Evolutionary conservation across 306 rosid genomes (phyloP).

Genomic region (Prunus mongolica): DNA sequence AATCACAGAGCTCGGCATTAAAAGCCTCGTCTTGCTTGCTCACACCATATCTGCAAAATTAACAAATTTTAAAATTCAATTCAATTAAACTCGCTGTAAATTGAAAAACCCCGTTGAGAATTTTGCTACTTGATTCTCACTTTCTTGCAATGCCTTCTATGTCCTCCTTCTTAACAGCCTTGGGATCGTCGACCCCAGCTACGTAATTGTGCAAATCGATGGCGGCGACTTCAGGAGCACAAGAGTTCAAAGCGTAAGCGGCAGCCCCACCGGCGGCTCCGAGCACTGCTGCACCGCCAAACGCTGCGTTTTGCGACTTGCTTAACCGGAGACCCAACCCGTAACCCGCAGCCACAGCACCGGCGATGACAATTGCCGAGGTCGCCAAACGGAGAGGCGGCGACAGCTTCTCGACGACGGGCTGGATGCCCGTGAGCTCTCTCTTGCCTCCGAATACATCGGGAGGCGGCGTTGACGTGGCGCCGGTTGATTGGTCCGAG

Average conservation of each 20-base stretch:
- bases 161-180: constrained; percentile 67
- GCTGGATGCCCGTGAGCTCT: constrained; percentile 77
- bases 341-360: constrained; percentile 81
- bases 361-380: constrained; percentile 72
- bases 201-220: constrained; percentile 78
- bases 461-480: constrained; percentile 27
- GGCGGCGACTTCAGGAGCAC: constrained; percentile 85
- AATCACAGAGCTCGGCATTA: constrained; percentile 75
- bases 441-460: constrained; percentile 39
- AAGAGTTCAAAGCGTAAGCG: constrained; percentile 60
- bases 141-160: constrained; percentile 72
- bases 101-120: neutral
- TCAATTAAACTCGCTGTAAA: neutral
- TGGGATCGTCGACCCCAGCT: constrained; percentile 57
- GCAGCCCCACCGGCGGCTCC: constrained; percentile 80
- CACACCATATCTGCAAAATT: constrained; percentile 63
- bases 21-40: constrained; percentile 89
- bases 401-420: constrained; percentile 57
- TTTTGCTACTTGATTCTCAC: constrained; percentile 33
- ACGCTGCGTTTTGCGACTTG: constrained; percentile 49
- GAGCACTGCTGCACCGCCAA: constrained; percentile 81
- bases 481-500: constrained; percentile 14
- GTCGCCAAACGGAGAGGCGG: constrained; percentile 67
- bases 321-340: constrained; percentile 72
- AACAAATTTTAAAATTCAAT: neutral